Percentiles rank a stretch among this genome's conserved stretches.
Evolutionary conservation across 169 alveolate species (phyloP).

Genomic region (Ichthyophthirius multifiliis): DNA sequence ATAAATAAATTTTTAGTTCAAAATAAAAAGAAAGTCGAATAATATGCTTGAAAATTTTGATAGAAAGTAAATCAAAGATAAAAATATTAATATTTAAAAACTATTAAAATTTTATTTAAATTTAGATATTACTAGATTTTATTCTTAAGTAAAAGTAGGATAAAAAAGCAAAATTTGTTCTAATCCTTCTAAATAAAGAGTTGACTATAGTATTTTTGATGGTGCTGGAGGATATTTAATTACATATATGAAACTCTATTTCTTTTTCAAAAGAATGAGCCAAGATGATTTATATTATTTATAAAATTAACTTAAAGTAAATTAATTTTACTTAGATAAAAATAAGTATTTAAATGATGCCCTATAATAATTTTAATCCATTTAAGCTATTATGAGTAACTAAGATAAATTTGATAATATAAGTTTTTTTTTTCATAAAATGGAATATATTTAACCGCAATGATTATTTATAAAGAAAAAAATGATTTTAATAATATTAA

Average conservation of each 20-base stretch:
- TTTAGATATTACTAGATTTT: background rate
- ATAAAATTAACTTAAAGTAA: background rate
- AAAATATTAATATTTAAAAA: too few relatives aligned
- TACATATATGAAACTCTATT: constrained; percentile 54
- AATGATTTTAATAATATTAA: constrained; percentile 15
- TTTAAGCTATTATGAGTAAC: background rate
- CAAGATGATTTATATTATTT: background rate
- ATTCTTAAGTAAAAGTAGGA: background rate
- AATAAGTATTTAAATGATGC: constrained; percentile 13
- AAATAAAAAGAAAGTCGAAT: too few relatives aligned
- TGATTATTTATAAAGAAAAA: background rate
- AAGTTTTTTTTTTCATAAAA: constrained; percentile 56
- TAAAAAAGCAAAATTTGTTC: constrained; percentile 35
- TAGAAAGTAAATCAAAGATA: too few relatives aligned
- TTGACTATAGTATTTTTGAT: constrained; percentile 53
- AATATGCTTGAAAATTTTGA: too few relatives aligned
- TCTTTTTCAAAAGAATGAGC: constrained; percentile 40
- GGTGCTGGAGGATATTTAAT: constrained; percentile 78
- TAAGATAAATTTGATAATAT: background rate
- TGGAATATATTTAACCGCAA: constrained; percentile 43
- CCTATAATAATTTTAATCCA: background rate
- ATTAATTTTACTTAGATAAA: background rate
- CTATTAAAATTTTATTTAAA: background rate
- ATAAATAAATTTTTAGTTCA: too few relatives aligned
- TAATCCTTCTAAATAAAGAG: constrained; percentile 20